Conservation (phyloP, 1,139 yeast species). For the Lodderomyces oxycetoniae region DNA sequence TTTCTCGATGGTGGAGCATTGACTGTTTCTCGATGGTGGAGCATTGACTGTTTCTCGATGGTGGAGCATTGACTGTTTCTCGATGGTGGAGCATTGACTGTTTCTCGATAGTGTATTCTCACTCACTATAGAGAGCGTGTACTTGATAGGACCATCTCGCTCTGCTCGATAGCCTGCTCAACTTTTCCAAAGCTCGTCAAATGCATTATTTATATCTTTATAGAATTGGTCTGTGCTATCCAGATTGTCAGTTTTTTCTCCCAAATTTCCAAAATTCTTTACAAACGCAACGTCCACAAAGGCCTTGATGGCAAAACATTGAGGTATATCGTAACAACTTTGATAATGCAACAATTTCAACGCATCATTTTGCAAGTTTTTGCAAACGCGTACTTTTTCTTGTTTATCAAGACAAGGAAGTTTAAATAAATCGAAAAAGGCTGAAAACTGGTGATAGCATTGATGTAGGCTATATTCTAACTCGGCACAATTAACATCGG, state of each 20-base stretch:
- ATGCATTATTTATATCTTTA: slow-evolving; percentile 30
- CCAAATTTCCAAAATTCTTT: slow-evolving; percentile 38
- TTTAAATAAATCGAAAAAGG: slow-evolving; percentile 2
- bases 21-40: too few species aligned
- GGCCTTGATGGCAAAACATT: slow-evolving; percentile 37
- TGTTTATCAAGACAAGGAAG: slow-evolving; percentile 5
- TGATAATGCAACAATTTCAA: slow-evolving; percentile 33
- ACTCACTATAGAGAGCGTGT: too few species aligned
- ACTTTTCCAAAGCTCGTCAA: slow-evolving; percentile 38
- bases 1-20: too few species aligned
- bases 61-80: too few species aligned
- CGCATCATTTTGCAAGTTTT: slow-evolving; percentile 33
- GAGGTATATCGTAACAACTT: slow-evolving; percentile 36
- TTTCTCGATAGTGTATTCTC: too few species aligned
- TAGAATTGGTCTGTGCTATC: slow-evolving; percentile 25
- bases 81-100: too few species aligned
- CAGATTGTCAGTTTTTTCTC: slow-evolving; percentile 26
- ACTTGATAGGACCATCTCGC: too few species aligned
- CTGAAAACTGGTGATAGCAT: slow-evolving; percentile 24
- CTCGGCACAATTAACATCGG: slow-evolving; percentile 41
- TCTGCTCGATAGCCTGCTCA: too few species aligned
- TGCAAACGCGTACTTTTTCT: slow-evolving; percentile 18
- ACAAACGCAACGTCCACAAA: slow-evolving; percentile 35
- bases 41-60: too few species aligned
- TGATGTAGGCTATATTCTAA: slow-evolving; percentile 35